Evolutionary conservation across 2,329 filamentous ascomycete species (phyloP), one percentile per base, ranked within the genome.

Genomic region (Aspergillus tanneri): DNA sequence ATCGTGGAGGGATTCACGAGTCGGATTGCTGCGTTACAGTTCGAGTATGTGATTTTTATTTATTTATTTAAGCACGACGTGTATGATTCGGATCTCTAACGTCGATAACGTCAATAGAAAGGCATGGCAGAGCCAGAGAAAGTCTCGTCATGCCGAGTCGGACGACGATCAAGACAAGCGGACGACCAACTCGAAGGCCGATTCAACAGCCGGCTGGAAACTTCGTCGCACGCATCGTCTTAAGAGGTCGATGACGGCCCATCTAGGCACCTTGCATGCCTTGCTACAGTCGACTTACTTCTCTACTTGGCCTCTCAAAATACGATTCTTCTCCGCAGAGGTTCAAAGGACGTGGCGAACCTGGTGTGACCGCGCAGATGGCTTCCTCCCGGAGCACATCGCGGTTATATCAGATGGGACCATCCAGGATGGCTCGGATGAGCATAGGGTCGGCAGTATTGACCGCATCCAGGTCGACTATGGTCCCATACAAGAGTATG

Each of bases 1-100:
- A 76, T 96, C 5, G 87, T 97, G 1, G 87, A 88, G 5, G 92
- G 92, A 0, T 99, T 99, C 56, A 90, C 88, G 0, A 92, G 87
- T 57, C 86, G 86, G 61, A 83, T 92, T 27, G 90, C 88, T 0
- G 93, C 93, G 1, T 72, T 99, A 54, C 92, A 97, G 64, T 97
- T 99, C 64, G 92, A 97, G 87, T 93, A 77, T 65, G 83, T 76
- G 45, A 18, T 43, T 42, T 12, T 25, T 46, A 41, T 36, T 27
- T 28, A 43, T 27, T 28, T 38, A 23, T 37, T 36, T 23, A 18
- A 23, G 21, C 34, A 21, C n/a, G 10, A 23, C 9, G n/a, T 16
- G 23, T 30, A 23, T 37, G 43, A 8, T 42, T 47, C 48, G 10
- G 24, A 23, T 22, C 4, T 4, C n/a, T n/a, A 16, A 25, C 21